Percentiles rank a stretch among this genome's conserved stretches.
These are phyloP conservation scores for Penicillium sp. DNA, from an alignment of 2,329 filamentous ascomycete species.

Conservation along the genomic window DNA sequence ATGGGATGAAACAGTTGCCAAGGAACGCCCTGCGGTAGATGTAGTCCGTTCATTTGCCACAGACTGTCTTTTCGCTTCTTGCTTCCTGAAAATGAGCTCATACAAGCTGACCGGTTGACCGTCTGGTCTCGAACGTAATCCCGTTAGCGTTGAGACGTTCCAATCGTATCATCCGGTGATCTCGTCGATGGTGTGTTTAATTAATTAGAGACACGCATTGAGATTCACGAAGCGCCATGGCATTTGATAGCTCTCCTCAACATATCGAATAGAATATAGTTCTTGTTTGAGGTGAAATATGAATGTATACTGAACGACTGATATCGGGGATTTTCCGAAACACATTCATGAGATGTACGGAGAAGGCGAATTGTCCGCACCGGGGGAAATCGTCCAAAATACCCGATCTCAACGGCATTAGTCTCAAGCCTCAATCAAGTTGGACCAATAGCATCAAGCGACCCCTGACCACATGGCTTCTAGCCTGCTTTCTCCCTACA, in stretches of 20 bases:
- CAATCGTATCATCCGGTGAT: background rate
- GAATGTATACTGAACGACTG: background rate
- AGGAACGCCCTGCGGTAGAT: constrained; percentile 10
- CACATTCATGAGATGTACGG: background rate
- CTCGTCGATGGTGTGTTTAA: background rate
- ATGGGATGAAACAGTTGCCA: constrained; percentile 7
- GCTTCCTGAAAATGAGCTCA: background rate
- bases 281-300: background rate
- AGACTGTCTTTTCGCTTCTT: background rate
- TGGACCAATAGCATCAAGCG: background rate
- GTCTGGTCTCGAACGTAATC: background rate
- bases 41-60: constrained; percentile 2
- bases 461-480: background rate
- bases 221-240: background rate
- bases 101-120: background rate
- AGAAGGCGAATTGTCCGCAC: background rate
- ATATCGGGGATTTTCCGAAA: background rate
- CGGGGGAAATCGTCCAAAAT: background rate
- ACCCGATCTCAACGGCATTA: constrained; percentile 1
- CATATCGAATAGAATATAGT: background rate
- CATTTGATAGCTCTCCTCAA: background rate
- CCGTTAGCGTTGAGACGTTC: background rate
- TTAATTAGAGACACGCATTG: background rate
- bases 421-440: background rate
- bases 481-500: background rate